phyloP scores from a whole-genome alignment of 441 rosid genomes.

The Viola pubescens region DNA sequence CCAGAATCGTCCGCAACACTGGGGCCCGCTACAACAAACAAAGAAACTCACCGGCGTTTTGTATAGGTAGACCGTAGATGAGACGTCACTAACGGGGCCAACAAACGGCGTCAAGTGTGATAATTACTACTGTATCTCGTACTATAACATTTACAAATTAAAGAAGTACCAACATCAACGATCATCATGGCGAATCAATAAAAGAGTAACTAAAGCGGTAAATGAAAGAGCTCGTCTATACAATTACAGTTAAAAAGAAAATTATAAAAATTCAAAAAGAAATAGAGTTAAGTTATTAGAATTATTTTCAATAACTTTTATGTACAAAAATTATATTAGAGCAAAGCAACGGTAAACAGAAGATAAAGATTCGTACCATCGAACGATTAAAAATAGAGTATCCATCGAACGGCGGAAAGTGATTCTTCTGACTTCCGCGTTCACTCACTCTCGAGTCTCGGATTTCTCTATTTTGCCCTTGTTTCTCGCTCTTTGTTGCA shows the following conservation, averaged over 20 bases:
- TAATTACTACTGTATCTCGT: not conserved
- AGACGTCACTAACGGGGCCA: slow-evolving; percentile 2
- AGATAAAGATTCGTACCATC: slow-evolving; percentile 16
- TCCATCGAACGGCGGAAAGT: slow-evolving; percentile 24
- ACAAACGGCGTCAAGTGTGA: slow-evolving; percentile 11
- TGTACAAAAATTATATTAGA: not conserved
- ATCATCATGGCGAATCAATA: not conserved
- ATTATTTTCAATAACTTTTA: too few species aligned
- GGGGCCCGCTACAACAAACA: slow-evolving; percentile 1
- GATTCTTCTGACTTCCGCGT: not conserved
- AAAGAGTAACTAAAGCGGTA: too few species aligned
- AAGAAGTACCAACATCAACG: not conserved
- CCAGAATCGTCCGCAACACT: not conserved
- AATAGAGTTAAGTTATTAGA: too few species aligned
- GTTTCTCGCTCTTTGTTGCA: too few species aligned
- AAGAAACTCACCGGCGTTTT: not conserved
- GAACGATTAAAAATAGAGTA: slow-evolving; percentile 11
- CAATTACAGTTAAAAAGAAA: too few species aligned
- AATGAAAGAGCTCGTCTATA: too few species aligned
- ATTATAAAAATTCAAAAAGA: too few species aligned
- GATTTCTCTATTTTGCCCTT: too few species aligned
- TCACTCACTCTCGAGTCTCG: not conserved
- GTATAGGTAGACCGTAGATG: too few species aligned
- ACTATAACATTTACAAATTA: not conserved
- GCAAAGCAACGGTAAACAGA: not conserved